These are phyloP conservation scores for Phaeosphaeriaceae sp. DNA, from an alignment of 2,329 filamentous ascomycete genomes.

Conservation along the genomic window DNA sequence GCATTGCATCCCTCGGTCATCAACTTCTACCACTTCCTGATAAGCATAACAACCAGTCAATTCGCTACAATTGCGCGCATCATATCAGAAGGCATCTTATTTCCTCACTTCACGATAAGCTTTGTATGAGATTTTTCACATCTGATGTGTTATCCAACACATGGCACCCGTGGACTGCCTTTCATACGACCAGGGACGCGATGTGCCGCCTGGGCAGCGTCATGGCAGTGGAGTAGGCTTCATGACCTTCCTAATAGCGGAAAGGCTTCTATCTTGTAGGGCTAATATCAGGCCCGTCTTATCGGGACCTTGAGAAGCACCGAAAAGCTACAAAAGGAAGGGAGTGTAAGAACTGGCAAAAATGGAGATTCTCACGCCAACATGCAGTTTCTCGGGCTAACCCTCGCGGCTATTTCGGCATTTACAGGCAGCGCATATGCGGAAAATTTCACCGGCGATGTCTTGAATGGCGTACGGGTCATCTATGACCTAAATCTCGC, in stretches of 20 bases:
- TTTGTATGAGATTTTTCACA: neutral
- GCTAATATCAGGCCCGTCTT: constrained; percentile 12
- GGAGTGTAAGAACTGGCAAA: neutral
- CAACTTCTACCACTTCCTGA: too few species aligned
- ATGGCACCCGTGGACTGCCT: neutral
- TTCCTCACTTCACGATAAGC: neutral
- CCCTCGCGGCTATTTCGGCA: constrained; percentile 23
- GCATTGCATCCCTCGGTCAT: too few species aligned
- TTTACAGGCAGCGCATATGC: constrained; percentile 25
- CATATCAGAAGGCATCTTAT: too few species aligned
- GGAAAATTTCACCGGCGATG: constrained; percentile 40
- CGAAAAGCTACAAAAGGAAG: constrained; percentile 7
- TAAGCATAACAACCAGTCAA: too few species aligned
- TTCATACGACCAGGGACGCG: neutral
- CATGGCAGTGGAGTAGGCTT: constrained; percentile 21
- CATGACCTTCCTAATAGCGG: constrained; percentile 39
- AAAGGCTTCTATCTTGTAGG: constrained; percentile 20
- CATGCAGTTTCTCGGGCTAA: constrained; percentile 35
- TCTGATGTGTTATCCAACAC: neutral
- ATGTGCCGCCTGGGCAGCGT: constrained; percentile 35
- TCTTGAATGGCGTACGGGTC: constrained; percentile 40
- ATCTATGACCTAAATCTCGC: constrained; percentile 44
- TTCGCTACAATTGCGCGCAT: too few species aligned
- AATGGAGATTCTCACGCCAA: constrained; percentile 6
- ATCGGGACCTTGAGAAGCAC: constrained; percentile 18